phyloP scores from a whole-genome alignment of 306 rosid species.

The Datisca glomerata region DNA sequence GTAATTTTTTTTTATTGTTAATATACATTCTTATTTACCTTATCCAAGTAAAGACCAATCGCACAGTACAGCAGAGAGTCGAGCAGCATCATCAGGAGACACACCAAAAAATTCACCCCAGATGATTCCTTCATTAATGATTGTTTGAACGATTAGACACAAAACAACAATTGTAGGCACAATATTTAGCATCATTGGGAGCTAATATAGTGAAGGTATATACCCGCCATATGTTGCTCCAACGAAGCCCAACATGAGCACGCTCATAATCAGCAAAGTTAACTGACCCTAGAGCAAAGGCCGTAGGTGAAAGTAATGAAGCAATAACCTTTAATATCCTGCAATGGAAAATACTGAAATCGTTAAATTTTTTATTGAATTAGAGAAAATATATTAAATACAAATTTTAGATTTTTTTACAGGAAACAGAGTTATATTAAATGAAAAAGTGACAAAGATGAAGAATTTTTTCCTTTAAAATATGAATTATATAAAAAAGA shows the following conservation, averaged over 20 bases:
- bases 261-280: constrained; percentile 98
- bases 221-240: constrained; percentile 95
- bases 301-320: constrained; percentile 88
- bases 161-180: not conserved
- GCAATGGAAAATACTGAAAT: constrained; percentile 23
- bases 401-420: not conserved
- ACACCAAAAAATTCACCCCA: constrained; percentile 75
- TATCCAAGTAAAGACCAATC: constrained; percentile 83
- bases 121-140: constrained; percentile 62
- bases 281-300: constrained; percentile 87
- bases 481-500: not conserved
- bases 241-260: constrained; percentile 97
- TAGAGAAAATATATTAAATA: constrained; percentile 6
- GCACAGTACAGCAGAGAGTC: constrained; percentile 75
- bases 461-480: not conserved
- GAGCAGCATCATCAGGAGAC: constrained; percentile 83
- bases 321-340: constrained; percentile 74
- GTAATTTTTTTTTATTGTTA: too few species aligned
- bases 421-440: not conserved
- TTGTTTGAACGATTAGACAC: constrained; percentile 11
- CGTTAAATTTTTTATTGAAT: not conserved
- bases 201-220: constrained; percentile 11
- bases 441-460: too few species aligned
- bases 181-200: not conserved
- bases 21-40: too few species aligned